Base-by-base conservation (phyloP, 495 filamentous ascomycete species). In the Xanthoparmelia taractica region DNA sequence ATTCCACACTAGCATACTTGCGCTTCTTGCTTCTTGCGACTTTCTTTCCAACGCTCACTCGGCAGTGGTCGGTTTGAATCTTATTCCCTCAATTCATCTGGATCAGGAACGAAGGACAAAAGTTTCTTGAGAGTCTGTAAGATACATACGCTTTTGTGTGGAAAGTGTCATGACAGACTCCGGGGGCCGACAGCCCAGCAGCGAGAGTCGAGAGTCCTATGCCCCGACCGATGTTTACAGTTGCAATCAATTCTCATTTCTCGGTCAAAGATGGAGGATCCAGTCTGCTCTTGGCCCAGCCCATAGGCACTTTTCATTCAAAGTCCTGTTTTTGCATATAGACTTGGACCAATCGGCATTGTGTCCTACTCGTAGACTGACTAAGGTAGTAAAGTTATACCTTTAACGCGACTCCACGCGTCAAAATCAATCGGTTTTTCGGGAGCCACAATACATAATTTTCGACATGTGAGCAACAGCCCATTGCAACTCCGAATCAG, bases 1-100 rank as follows among this genome's bases (percentile, higher is more conserved):
- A 20, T 33, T 20, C 29, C 50, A 54, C 34, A 31, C 12, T 43
- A 29, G 37, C 27, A 18, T 45, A 57, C 23, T 57, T 63, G 52
- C 52, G 60, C 60, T 63, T 62, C 38, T 57, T 25, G 52, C 50
- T 40, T 15, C 27, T 4, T 41, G 13, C 50, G 57, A 25, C 43
- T 50, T 34, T 34, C 27, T 25, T 15, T 45, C 27, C 2, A 31
- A 5, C 8, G 31, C 27, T 12, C 12, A 55, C 27, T 57, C 33
- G 23, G 25, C 37, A 54, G 23, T 54, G 15, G 27, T 15, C 15
- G 8, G 29, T 54, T 33, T 54, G 15, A 54, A 11, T 54, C 27
- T 33, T 54, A 33, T 54, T 54, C 29, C 50, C 50, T 54, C 29
- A 25, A 4, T 5, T 5, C 34, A 36, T 36, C 47, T 50, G 47